Evolutionary conservation across 176 grass and related monocot genomes (phyloP).

Genomic region (Lolium perenne): DNA sequence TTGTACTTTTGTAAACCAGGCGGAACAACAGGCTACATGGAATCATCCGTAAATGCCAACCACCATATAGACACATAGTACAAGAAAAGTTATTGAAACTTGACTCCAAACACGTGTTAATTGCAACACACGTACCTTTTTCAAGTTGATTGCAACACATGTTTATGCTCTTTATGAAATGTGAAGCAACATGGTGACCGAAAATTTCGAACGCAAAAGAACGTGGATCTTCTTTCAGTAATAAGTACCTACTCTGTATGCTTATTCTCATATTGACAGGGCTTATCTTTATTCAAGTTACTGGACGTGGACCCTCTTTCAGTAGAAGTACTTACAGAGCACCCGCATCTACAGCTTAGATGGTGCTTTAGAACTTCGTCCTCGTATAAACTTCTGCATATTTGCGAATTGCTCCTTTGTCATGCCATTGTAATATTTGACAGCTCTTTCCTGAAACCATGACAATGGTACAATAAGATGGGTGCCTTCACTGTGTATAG

Average conservation of each 20-base stretch:
- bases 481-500: slow-evolving; percentile 12
- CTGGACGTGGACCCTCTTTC: not conserved
- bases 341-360: slow-evolving; percentile 68
- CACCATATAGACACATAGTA: too few species aligned
- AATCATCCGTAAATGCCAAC: too few species aligned
- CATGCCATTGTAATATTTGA: slow-evolving; percentile 83
- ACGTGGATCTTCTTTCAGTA: not conserved
- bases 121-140: not conserved
- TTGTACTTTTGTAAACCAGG: too few species aligned
- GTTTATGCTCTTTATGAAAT: not conserved
- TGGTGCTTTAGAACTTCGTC: slow-evolving; percentile 54
- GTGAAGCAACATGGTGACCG: not conserved
- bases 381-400: slow-evolving; percentile 90
- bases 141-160: not conserved
- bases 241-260: not conserved
- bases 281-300: not conserved
- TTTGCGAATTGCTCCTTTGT: slow-evolving; percentile 87
- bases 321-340: slow-evolving; percentile 5
- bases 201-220: not conserved
- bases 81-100: not conserved
- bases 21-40: too few species aligned
- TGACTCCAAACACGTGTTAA: not conserved
- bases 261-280: not conserved
- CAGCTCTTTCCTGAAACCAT: slow-evolving; percentile 80
- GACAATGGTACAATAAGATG: slow-evolving; percentile 18